Conservation (phyloP, 108 stramenopile genomes). For the Stephanodiscus minutulus region DNA sequence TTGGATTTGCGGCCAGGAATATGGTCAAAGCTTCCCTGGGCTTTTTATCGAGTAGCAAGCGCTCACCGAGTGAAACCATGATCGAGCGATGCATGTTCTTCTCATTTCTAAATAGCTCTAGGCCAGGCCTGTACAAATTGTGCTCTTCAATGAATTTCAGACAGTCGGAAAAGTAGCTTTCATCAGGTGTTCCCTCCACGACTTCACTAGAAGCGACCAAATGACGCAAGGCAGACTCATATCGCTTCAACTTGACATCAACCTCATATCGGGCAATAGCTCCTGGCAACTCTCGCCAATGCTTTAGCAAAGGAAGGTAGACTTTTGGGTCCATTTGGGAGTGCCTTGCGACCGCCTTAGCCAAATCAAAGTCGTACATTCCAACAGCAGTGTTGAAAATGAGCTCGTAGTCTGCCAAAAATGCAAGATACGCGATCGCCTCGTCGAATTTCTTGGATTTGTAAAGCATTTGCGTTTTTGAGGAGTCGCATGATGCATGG, state of each 20-base stretch:
- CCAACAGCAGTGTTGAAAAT: constrained; percentile 90
- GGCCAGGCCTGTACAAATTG: constrained; percentile 59
- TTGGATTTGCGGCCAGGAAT: constrained; percentile 64
- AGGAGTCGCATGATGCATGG: constrained; percentile 37
- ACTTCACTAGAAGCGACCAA: constrained; percentile 50
- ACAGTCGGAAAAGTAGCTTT: constrained; percentile 60
- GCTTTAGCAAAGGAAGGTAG: constrained; percentile 85
- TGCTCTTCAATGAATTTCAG: constrained; percentile 72
- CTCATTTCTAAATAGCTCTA: constrained; percentile 62
- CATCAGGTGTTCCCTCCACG: constrained; percentile 16
- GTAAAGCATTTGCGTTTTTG: constrained; percentile 43
- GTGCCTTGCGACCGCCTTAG: constrained; percentile 86
- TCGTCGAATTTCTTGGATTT: constrained; percentile 74
- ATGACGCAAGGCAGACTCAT: constrained; percentile 70
- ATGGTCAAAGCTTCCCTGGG: constrained; percentile 63
- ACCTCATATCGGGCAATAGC: constrained; percentile 71
- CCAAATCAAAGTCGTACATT: constrained; percentile 91
- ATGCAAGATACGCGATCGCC: constrained; percentile 89
- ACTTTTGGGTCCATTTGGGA: constrained; percentile 95
- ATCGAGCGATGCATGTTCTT: constrained; percentile 39
- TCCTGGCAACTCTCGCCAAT: constrained; percentile 62
- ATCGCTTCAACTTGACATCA: constrained; percentile 82
- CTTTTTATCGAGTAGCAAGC: constrained; percentile 54
- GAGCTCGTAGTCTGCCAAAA: constrained; percentile 82
- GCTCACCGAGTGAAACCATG: constrained; percentile 67